Conservation (phyloP, 306 rosid species). For the Casuarina equisetifolia region DNA sequence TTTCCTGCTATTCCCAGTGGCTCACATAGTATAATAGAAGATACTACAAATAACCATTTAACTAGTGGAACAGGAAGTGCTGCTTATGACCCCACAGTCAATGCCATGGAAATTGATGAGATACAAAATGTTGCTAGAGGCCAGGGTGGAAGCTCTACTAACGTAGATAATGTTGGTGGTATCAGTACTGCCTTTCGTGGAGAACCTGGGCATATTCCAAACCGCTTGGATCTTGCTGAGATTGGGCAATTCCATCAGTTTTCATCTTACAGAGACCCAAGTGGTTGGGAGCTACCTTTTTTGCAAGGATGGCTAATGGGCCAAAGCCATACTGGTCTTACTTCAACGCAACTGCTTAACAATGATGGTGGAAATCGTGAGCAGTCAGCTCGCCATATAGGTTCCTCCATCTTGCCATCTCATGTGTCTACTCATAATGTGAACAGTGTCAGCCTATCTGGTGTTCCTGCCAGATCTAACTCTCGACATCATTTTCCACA, state of each 20-base stretch:
- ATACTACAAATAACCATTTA: slow-evolving; percentile 29
- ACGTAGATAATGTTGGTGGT: slow-evolving; percentile 38
- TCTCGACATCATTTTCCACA: slow-evolving; percentile 21
- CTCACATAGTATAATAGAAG: slow-evolving; percentile 34
- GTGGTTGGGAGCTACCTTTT: slow-evolving; percentile 45
- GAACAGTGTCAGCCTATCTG: slow-evolving; percentile 14
- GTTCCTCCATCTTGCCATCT: slow-evolving; percentile 26
- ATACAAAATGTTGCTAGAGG: slow-evolving; percentile 32
- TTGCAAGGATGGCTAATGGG: slow-evolving; percentile 50
- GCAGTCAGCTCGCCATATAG: slow-evolving; percentile 28
- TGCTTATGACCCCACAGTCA: slow-evolving; percentile 31
- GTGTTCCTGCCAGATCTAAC: slow-evolving; percentile 25
- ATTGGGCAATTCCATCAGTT: slow-evolving; percentile 33
- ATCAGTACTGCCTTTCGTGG: slow-evolving; percentile 24
- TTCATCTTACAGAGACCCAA: slow-evolving; percentile 32
- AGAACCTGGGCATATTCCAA: slow-evolving; percentile 32
- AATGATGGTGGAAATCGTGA: slow-evolving; percentile 26
- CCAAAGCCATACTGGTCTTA: slow-evolving; percentile 39
- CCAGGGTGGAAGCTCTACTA: slow-evolving; percentile 42
- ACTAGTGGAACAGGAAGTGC: slow-evolving; percentile 45
- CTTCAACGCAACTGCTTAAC: slow-evolving; percentile 30
- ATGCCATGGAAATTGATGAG: slow-evolving; percentile 39
- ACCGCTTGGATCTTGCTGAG: slow-evolving; percentile 36
- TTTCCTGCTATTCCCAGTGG: slow-evolving; percentile 33
- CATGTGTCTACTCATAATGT: slow-evolving; percentile 10